Percentiles rank a stretch among this genome's conserved stretches.
Evolutionary conservation across 2,329 filamentous ascomycete genomes (phyloP).

Genomic region (Calonectria crousiana): DNA sequence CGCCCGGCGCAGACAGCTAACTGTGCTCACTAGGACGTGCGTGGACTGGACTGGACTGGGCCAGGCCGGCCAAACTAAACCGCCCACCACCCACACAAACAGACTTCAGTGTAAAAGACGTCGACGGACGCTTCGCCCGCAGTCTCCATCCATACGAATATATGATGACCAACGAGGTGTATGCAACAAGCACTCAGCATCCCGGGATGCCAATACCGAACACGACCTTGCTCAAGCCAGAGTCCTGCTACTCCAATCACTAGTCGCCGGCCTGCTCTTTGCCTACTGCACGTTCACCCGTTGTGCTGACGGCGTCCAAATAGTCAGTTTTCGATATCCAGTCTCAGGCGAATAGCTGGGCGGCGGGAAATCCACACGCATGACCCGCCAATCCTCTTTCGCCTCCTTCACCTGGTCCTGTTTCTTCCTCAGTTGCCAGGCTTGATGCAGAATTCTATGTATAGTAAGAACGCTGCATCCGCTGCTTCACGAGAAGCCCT

Average conservation of each 20-base stretch:
- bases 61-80: conserved; percentile 9
- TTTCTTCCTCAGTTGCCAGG: conserved; percentile 1
- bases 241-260: neutral
- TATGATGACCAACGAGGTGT: neutral
- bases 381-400: conserved; percentile 9
- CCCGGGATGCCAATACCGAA: conserved; percentile 13
- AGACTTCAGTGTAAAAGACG: neutral
- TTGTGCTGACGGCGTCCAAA: conserved; percentile 11
- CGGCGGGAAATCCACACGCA: conserved; percentile 11
- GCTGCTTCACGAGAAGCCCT: conserved; percentile 10
- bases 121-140: neutral
- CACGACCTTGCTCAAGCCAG: conserved; percentile 14
- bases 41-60: conserved; percentile 18
- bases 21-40: conserved; percentile 14
- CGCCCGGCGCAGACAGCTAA: conserved; percentile 21
- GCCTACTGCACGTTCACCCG: neutral
- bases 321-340: conserved; percentile 16
- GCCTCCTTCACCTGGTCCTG: neutral
- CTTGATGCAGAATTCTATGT: neutral
- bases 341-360: neutral
- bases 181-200: neutral
- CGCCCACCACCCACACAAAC: conserved; percentile 3
- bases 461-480: conserved; percentile 10
- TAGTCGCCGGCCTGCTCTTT: neutral
- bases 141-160: neutral